Evolutionary conservation across 208 protist species (phyloP).

Genomic region (Leishmania major): DNA sequence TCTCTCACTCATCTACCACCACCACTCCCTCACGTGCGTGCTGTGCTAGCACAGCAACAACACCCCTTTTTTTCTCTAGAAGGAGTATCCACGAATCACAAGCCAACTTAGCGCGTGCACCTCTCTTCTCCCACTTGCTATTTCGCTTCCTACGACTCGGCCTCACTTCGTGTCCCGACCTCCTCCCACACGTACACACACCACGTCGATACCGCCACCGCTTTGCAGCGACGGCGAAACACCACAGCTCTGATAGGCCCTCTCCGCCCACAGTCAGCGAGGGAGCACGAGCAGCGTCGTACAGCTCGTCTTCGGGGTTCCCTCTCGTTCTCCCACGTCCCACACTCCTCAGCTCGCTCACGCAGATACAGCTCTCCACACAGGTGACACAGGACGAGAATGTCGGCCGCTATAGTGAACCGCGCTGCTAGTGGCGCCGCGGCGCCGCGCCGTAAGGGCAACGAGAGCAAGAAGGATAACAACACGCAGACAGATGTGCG

Average conservation of each 20-base stretch:
- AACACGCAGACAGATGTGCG: slow-evolving; percentile 94
- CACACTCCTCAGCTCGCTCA: neutral
- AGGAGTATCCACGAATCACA: neutral
- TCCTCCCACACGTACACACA: neutral
- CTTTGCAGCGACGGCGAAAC: neutral
- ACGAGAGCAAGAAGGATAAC: slow-evolving; percentile 86
- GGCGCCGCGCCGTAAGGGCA: slow-evolving; percentile 33
- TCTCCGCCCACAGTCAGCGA: neutral
- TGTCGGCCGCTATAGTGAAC: slow-evolving; percentile 27
- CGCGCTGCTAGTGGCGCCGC: neutral
- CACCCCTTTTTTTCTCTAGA: neutral
- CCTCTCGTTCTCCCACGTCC: slow-evolving; percentile 1
- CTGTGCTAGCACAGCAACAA: neutral
- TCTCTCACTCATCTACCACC: neutral
- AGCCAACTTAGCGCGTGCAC: neutral
- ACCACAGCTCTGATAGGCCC: neutral
- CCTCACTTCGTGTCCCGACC: neutral
- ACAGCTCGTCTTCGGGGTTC: neutral
- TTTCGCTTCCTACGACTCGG: neutral
- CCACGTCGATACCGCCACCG: neutral
- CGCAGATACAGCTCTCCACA: neutral
- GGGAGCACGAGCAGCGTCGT: neutral
- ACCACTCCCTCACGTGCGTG: neutral
- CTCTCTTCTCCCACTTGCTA: neutral
- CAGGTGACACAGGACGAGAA: slow-evolving; percentile 10